These are phyloP conservation scores for Cercospora brassicicola DNA, from an alignment of 2,329 filamentous ascomycete genomes.

Conservation along the genomic window DNA sequence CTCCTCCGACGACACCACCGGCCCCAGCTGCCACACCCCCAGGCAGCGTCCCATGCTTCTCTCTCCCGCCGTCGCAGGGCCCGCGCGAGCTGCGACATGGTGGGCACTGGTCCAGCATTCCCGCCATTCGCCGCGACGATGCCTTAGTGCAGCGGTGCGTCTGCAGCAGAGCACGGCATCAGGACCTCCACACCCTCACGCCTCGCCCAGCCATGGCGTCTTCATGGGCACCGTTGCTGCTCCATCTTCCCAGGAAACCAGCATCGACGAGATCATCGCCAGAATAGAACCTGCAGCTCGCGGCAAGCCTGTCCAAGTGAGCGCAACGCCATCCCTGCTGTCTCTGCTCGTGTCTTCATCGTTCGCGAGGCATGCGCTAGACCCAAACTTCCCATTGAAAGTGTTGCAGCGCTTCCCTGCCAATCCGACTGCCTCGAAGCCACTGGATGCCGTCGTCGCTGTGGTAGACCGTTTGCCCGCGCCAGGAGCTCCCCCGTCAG, in stretches of 20 bases:
- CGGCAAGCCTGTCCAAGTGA: conserved; percentile 4
- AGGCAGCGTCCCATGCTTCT: background rate
- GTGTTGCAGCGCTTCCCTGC: conserved; percentile 23
- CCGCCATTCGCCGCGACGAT: background rate
- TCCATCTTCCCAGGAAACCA: conserved; percentile 6
- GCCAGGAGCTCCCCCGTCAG: conserved; percentile 9
- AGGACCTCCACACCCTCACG: background rate
- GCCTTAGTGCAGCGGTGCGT: background rate
- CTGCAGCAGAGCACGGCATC: background rate
- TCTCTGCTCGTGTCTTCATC: conserved; percentile 29
- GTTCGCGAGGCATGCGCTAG: conserved; percentile 31
- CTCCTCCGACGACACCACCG: background rate
- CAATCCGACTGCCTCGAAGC: conserved; percentile 15
- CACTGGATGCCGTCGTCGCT: conserved; percentile 32
- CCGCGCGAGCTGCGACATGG: background rate
- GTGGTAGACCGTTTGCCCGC: conserved; percentile 36
- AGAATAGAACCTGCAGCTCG: conserved; percentile 19
- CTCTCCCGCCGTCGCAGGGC: background rate
- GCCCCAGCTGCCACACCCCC: background rate
- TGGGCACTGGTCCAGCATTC: background rate
- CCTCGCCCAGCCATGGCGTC: conserved; percentile 21
- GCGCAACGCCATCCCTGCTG: conserved; percentile 21
- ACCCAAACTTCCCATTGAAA: conserved; percentile 21
- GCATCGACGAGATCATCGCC: conserved; percentile 22
- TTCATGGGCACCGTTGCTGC: conserved; percentile 22